Percentiles rank a stretch among this genome's conserved stretches.
These are phyloP conservation scores for Escallonia herrerae DNA, from an alignment of 129 eudicot genomes.

Conservation along the genomic window DNA sequence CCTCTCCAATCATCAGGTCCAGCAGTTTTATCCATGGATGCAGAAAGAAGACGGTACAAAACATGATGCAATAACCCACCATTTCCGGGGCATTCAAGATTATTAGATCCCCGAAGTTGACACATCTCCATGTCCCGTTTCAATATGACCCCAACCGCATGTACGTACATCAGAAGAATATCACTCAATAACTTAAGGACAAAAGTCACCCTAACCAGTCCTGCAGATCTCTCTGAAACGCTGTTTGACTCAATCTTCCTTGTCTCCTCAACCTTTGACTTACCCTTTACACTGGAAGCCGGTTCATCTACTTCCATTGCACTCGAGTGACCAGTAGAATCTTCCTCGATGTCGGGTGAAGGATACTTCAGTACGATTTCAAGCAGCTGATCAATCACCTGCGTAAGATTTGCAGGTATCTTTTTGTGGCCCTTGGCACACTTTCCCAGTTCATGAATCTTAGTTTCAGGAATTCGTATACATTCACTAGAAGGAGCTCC, in stretches of 20 bases:
- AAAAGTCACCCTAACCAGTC: constrained; percentile 72
- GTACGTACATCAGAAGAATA: constrained; percentile 91
- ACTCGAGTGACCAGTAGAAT: constrained; percentile 27
- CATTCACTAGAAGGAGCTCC: constrained; percentile 43
- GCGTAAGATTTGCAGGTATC: constrained; percentile 76
- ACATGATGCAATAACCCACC: constrained; percentile 91
- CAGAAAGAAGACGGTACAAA: constrained; percentile 67
- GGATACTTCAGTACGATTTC: constrained; percentile 66
- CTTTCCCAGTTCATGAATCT: constrained; percentile 58
- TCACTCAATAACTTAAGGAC: constrained; percentile 87
- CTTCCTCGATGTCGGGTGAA: constrained; percentile 34
- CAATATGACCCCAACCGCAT: constrained; percentile 75
- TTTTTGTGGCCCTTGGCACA: constrained; percentile 73
- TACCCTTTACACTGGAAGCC: constrained; percentile 62
- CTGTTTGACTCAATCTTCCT: constrained; percentile 33
- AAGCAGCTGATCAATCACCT: constrained; percentile 92
- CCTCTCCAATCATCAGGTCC: constrained; percentile 80
- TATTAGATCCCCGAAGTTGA: constrained; percentile 48
- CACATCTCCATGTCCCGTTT: constrained; percentile 74
- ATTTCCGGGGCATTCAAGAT: constrained; percentile 39
- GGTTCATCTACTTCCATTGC: constrained; percentile 87
- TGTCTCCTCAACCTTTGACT: constrained; percentile 77
- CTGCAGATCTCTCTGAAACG: constrained; percentile 68
- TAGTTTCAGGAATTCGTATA: constrained; percentile 53
- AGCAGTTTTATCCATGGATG: constrained; percentile 40